These are phyloP conservation scores for Toxoplasma gondii DNA, from an alignment of 169 alveolate genomes.

Conservation along the genomic window DNA sequence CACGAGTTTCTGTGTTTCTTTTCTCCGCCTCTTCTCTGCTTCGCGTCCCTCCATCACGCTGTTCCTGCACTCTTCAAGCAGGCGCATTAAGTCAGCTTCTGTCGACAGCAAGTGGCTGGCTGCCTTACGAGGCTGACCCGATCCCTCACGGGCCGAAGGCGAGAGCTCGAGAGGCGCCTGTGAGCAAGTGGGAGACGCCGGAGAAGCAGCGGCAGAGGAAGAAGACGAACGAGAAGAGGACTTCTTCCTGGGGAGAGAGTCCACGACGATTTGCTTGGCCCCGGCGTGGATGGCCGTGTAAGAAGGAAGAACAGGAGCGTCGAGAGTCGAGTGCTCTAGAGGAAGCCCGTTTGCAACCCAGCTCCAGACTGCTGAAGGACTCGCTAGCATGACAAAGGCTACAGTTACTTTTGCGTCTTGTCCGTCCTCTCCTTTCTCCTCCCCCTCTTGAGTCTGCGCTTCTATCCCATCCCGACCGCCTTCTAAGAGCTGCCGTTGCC, in stretches of 20 bases:
- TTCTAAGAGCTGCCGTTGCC: no score
- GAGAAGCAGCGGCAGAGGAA: neutral
- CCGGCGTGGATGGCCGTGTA: slow-evolving; percentile 37
- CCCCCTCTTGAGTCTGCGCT: neutral
- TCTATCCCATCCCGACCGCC: no score
- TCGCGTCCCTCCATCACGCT: neutral
- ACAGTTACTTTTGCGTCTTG: neutral
- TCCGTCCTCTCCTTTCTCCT: neutral
- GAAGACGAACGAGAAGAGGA: neutral
- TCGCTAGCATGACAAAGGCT: neutral
- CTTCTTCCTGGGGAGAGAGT: neutral
- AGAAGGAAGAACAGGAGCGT: neutral
- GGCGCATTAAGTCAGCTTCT: neutral
- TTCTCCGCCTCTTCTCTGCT: neutral
- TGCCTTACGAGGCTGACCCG: neutral
- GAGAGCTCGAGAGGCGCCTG: neutral
- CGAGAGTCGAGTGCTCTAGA: neutral
- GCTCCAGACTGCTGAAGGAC: slow-evolving; percentile 33
- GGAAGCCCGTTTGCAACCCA: slow-evolving; percentile 34
- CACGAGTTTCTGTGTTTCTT: neutral
- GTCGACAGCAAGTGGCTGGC: neutral
- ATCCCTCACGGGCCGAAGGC: neutral
- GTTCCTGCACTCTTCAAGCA: neutral
- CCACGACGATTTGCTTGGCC: neutral
- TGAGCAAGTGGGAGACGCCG: neutral